Base-by-base conservation (phyloP, 2,329 filamentous ascomycete genomes). In the Paramyrothecium sp. region DNA sequence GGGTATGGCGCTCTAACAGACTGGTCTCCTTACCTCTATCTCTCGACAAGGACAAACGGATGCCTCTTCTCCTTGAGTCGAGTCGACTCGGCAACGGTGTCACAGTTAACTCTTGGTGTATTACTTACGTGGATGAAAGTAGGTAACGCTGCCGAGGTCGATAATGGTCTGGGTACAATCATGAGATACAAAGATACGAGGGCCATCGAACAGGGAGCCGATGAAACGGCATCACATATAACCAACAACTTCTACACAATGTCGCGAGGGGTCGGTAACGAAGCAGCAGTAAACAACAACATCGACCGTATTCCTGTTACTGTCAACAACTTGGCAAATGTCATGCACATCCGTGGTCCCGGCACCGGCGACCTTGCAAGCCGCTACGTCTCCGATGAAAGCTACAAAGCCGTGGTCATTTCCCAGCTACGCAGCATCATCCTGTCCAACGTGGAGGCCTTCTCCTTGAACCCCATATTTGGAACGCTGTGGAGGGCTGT, bases 401-500 rank as follows among this genome's bases (percentile, higher is more conserved):
- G 19, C 17, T 49, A 49, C 20, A 8, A 20, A 49, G 20, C 16
- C 8, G 7, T 49, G 3, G 47, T 22, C 3, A 13, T 49, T 4
- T 16, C 47, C 16, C 47, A 49, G 16, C 7, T 21, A 4, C 47
- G 22, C 20, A 23, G 12, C 20, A 49, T 49, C 30, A 77, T 81
- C 30, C 61, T 70, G 3, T 61, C 70, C 3, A 73, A 80, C 52
- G 72, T 79, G 3, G 60, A 65, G 2, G 71, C 73, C 1, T 74
- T 81, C 23, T 64, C 78, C 1, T 63, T 79, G 13, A 80, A 80
- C 55, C 75, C 78, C 0, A 70, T 81, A 1, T 81, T 81, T 54
- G 77, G 78, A 2, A 68, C 66, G 16, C 69, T 81, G 2, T 81
- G 78, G 78, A 70, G 77, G 3, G 67, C 73, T 1, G 70, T 80